Percentiles rank a stretch among this genome's conserved stretches.
These are phyloP conservation scores for Lachnellula arida DNA, from an alignment of 2,329 filamentous ascomycete species.

Conservation along the genomic window DNA sequence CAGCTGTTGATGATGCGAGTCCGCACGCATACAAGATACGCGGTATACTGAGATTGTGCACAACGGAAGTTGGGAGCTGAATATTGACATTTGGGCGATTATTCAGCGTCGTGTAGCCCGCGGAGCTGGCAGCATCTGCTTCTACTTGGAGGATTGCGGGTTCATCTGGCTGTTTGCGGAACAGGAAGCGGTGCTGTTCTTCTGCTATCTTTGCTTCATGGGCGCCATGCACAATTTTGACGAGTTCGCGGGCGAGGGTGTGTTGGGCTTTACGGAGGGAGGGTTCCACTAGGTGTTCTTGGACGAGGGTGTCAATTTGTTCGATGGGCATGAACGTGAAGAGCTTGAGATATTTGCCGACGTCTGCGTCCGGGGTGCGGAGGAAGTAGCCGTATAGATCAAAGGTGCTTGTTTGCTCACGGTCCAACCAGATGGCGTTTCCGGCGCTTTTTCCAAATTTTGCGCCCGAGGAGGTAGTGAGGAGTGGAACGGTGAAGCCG, in stretches of 20 bases:
- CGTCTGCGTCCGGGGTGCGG: slow-evolving; percentile 72
- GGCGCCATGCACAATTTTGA: slow-evolving; percentile 72
- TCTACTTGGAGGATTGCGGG: neutral
- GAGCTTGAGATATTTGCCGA: slow-evolving; percentile 77
- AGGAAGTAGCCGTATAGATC: slow-evolving; percentile 92
- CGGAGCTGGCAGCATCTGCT: neutral
- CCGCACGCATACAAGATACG: slow-evolving; percentile 57
- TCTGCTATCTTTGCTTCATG: slow-evolving; percentile 60
- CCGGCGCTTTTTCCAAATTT: slow-evolving; percentile 96
- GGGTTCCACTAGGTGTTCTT: slow-evolving; percentile 61
- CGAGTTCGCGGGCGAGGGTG: slow-evolving; percentile 73
- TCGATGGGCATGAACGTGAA: slow-evolving; percentile 81
- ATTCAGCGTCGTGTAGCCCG: slow-evolving; percentile 32
- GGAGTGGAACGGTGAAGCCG: slow-evolving; percentile 84
- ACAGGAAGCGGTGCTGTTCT: slow-evolving; percentile 39
- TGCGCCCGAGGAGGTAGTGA: slow-evolving; percentile 77
- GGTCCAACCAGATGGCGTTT: slow-evolving; percentile 90
- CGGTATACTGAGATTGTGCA: slow-evolving; percentile 50
- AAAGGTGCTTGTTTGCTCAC: slow-evolving; percentile 72
- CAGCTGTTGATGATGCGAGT: slow-evolving; percentile 50
- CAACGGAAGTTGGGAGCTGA: slow-evolving; percentile 53
- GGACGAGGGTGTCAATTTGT: slow-evolving; percentile 64
- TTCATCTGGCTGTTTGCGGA: slow-evolving; percentile 7
- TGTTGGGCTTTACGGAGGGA: slow-evolving; percentile 77
- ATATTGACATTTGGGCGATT: slow-evolving; percentile 51